Evolutionary conservation across 768 basidiomycete genomes (phyloP).

Genomic region (Astraeus odoratus): DNA sequence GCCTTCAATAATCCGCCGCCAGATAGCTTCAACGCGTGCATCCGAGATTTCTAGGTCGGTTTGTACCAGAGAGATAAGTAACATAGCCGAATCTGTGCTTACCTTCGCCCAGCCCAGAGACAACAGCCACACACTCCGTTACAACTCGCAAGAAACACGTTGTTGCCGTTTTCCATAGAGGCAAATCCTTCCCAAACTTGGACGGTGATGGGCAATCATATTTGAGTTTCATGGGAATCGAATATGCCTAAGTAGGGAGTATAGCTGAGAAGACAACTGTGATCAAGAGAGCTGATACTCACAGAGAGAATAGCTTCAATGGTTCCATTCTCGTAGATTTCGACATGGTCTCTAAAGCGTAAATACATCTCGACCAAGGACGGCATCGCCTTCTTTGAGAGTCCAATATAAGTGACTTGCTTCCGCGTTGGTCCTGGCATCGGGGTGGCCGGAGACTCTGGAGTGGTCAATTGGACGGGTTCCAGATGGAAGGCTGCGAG

Average conservation of each 20-base stretch:
- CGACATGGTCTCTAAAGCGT: slow-evolving; percentile 49
- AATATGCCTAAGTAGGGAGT: slow-evolving; percentile 53
- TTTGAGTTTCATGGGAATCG: slow-evolving; percentile 88
- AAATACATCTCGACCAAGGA: slow-evolving; percentile 72
- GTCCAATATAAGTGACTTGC: slow-evolving; percentile 80
- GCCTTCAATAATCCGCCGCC: slow-evolving; percentile 77
- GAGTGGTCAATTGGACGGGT: slow-evolving; percentile 1
- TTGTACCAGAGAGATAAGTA: background rate
- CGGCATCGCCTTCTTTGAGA: slow-evolving; percentile 88
- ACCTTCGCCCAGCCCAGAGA: slow-evolving; percentile 49
- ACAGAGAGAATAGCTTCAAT: slow-evolving; percentile 79
- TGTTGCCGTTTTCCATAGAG: slow-evolving; percentile 96
- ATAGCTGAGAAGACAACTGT: background rate
- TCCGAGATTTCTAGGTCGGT: slow-evolving; percentile 43
- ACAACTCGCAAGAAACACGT: slow-evolving; percentile 68
- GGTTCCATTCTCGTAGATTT: slow-evolving; percentile 76
- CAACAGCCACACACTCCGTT: slow-evolving; percentile 51
- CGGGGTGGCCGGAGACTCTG: slow-evolving; percentile 9
- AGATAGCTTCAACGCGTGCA: slow-evolving; percentile 72
- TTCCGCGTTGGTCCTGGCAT: slow-evolving; percentile 34
- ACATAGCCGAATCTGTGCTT: slow-evolving; percentile 7
- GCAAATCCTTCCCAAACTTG: slow-evolving; percentile 78
- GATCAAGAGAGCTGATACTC: slow-evolving; percentile 16
- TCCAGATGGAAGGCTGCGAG: slow-evolving; percentile 66
- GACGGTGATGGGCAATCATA: slow-evolving; percentile 91